Evolutionary conservation across 192 early-diverging fungal genomes (phyloP).

Genomic region (Mortierella claussenii): DNA sequence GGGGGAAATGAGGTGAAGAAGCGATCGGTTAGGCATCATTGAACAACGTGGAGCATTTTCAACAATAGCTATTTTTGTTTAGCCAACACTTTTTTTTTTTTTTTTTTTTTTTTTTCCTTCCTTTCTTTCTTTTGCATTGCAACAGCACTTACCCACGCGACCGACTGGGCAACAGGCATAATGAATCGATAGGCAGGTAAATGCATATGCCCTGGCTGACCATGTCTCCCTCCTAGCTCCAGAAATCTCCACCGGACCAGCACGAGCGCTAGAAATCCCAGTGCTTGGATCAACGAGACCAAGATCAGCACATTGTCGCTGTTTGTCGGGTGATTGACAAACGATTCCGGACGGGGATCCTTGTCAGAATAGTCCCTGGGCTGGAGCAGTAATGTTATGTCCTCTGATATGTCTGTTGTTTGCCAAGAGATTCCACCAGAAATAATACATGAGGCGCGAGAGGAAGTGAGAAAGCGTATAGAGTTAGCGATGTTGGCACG

Average conservation of each 20-base stretch:
- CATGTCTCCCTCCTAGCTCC: conserved; percentile 40
- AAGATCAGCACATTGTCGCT: conserved; percentile 30
- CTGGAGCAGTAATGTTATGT: conserved; percentile 19
- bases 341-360: conserved; percentile 36
- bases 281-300: conserved; percentile 35
- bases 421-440: conserved; percentile 20
- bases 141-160: conserved; percentile 40
- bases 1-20: neutral
- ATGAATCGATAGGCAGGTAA: conserved; percentile 41
- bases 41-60: neutral
- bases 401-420: conserved; percentile 25
- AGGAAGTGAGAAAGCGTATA: no score
- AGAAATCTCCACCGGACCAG: conserved; percentile 41
- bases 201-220: conserved; percentile 45
- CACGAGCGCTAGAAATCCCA: conserved; percentile 28
- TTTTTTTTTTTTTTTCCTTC: no score
- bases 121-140: neutral
- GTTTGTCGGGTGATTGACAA: conserved; percentile 48
- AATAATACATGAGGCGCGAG: no score
- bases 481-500: no score
- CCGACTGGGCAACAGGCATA: conserved; percentile 46
- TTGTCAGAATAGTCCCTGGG: conserved; percentile 28
- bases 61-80: neutral
- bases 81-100: conserved; percentile 35
- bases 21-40: neutral